These are phyloP conservation scores for Fusarium avenaceum DNA, from an alignment of 2,329 filamentous ascomycete genomes.

Conservation along the genomic window DNA sequence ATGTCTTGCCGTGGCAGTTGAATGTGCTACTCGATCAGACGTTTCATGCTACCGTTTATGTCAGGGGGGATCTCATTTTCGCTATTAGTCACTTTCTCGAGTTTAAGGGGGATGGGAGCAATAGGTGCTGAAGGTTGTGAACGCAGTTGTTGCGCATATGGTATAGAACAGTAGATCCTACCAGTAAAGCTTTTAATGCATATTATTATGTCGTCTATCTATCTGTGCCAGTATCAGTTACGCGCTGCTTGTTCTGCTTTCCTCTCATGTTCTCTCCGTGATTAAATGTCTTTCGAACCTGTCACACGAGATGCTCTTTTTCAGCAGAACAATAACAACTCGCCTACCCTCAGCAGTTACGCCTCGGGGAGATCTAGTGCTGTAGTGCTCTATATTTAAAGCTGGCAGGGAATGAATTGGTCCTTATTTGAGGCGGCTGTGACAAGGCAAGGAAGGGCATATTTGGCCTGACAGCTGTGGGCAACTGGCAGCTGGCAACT, in stretches of 20 bases:
- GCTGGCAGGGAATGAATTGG: background rate
- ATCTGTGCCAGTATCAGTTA: background rate
- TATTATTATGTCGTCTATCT: background rate
- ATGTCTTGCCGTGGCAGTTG: constrained; percentile 23
- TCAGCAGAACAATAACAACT: constrained; percentile 14
- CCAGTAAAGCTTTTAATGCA: background rate
- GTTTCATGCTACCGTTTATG: constrained; percentile 30
- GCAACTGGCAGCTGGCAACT: constrained; percentile 31
- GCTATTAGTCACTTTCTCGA: background rate
- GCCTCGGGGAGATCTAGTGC: background rate
- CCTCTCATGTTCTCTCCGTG: constrained; percentile 1
- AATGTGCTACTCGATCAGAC: constrained; percentile 21
- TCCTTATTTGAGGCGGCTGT: constrained; percentile 5
- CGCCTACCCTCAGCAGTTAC: constrained; percentile 3
- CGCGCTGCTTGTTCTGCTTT: background rate
- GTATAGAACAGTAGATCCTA: background rate
- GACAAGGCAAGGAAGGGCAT: constrained; percentile 14
- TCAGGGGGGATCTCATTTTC: background rate
- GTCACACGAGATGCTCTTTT: constrained; percentile 16
- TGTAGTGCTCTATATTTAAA: background rate
- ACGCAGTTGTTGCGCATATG: background rate
- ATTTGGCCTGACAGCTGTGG: constrained; percentile 30
- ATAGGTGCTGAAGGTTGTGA: background rate
- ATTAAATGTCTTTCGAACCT: constrained; percentile 3
- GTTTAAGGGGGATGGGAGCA: background rate